Evolutionary conservation across 1,284 basidiomycete species (phyloP), one percentile per base, ranked within the genome.

Genomic region (Trametes pubescens): DNA sequence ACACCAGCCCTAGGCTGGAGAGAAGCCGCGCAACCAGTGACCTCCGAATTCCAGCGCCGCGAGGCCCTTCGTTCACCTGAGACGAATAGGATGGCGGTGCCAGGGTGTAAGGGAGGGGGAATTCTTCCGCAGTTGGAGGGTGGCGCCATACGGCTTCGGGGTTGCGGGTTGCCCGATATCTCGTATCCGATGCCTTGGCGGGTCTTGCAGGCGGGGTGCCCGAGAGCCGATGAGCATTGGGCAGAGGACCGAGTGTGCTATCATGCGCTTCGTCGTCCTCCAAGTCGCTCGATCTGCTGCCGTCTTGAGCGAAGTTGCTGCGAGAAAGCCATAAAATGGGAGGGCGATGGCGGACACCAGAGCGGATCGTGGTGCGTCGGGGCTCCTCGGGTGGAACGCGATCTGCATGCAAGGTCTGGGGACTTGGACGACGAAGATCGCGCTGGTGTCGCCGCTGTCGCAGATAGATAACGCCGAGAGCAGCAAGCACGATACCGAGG

Each of bases 221-320:
- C 34, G 13, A 35, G 13, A 6, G 34, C 34, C 34, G 13, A 16
- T 7, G 40, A n/a, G 40, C 18, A 43, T 4, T 22, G 44, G 16
- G 44, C 21, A 16, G 21, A 8, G 21, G 8, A 24, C 21, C 44
- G 44, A 47, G 44, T 6, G 10, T 11, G 44, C 22, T 32, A 34
- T 51, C 49, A 7, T 11, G 32, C n/a, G 29, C 14, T 29, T 32
- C 29, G 16, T 34, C 29, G 49, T n/a, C 7, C 24, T 13, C 24
- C 13, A 14, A 34, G 18, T 35, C 49, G 29, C 49, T 47, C 40
- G 9, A 11, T 14, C 24, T n/a, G 14, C 44, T 51, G 2, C 49
- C 49, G 14, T 51, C 13, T 10, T 21, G 49, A 2, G 49, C 49
- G 49, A 34, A 51, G 49, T 51, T 51, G 29, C 49, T 51, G 18